phyloP scores from a whole-genome alignment of 768 basidiomycete species.

The Galerina sulciceps region DNA sequence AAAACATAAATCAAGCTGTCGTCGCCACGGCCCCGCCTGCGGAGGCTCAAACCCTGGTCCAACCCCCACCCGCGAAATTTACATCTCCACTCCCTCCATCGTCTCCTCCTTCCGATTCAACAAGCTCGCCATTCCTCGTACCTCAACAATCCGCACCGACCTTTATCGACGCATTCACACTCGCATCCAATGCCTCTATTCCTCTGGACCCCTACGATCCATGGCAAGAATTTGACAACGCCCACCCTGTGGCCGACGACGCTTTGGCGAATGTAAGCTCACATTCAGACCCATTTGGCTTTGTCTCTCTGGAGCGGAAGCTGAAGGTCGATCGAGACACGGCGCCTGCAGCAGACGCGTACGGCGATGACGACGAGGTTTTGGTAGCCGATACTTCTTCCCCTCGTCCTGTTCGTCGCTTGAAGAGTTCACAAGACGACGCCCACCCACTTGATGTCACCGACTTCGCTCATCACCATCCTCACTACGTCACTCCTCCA shows the following conservation, averaged over 20 bases:
- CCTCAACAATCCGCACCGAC: not conserved
- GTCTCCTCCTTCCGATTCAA: slow-evolving; percentile 32
- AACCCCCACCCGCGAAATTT: slow-evolving; percentile 9
- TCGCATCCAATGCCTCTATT: slow-evolving; percentile 11
- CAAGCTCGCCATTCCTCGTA: slow-evolving; percentile 9
- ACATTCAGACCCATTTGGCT: slow-evolving; percentile 60
- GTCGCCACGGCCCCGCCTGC: slow-evolving; percentile 7
- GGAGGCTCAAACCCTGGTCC: not conserved
- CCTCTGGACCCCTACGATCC: slow-evolving; percentile 17
- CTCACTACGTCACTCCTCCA: slow-evolving; percentile 29
- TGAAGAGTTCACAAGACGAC: slow-evolving; percentile 19
- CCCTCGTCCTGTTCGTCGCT: slow-evolving; percentile 27
- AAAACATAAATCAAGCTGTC: slow-evolving; percentile 5
- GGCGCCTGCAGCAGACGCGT: slow-evolving; percentile 7
- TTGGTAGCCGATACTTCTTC: slow-evolving; percentile 34
- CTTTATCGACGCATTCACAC: slow-evolving; percentile 1
- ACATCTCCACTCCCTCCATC: slow-evolving; percentile 40
- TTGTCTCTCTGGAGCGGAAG: slow-evolving; percentile 56
- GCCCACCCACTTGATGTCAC: not conserved
- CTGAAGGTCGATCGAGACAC: slow-evolving; percentile 45
- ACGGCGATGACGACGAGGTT: slow-evolving; percentile 20
- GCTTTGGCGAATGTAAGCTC: slow-evolving; percentile 14
- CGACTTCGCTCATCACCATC: not conserved
- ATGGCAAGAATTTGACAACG: slow-evolving; percentile 27
- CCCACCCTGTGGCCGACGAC: slow-evolving; percentile 16